Percentiles rank a stretch among this genome's conserved stretches.
These are phyloP conservation scores for Loxodes magnus DNA, from an alignment of 73 alveolate species.

Conservation along the genomic window DNA sequence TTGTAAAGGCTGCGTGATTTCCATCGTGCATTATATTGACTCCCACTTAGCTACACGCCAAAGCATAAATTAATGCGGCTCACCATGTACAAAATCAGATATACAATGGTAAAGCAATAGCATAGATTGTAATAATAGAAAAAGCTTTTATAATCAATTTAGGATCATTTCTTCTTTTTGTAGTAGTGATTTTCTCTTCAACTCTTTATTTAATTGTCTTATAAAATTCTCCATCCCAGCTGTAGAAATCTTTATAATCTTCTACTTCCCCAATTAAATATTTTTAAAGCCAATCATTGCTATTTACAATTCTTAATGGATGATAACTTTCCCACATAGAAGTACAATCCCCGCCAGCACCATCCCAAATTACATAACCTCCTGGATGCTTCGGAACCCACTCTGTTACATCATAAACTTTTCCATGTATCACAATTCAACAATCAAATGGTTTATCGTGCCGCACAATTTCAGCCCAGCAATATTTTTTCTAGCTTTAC, in stretches of 20 bases:
- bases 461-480: constrained; percentile 48
- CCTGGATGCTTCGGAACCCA: constrained; percentile 52
- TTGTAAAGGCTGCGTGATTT: constrained; percentile 17
- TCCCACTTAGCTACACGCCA: constrained; percentile 14
- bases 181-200: constrained; percentile 13
- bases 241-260: constrained; percentile 20
- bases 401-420: constrained; percentile 48
- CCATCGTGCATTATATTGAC: constrained; percentile 22
- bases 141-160: constrained; percentile 5
- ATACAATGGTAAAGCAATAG: background rate
- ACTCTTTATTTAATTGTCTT: constrained; percentile 20
- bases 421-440: constrained; percentile 56
- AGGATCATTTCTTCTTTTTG: constrained; percentile 16
- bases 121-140: background rate
- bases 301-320: constrained; percentile 8
- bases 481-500: too few relatives aligned
- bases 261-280: constrained; percentile 23
- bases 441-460: constrained; percentile 50
- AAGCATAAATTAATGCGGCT: constrained; percentile 4
- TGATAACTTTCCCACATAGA: constrained; percentile 37
- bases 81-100: background rate
- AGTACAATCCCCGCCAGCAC: constrained; percentile 39
- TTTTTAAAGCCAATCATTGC: constrained; percentile 9
- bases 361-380: constrained; percentile 27
- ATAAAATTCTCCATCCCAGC: constrained; percentile 24